These are phyloP conservation scores for Begonia peltatifolia DNA, from an alignment of 306 rosid species.

Conservation along the genomic window DNA sequence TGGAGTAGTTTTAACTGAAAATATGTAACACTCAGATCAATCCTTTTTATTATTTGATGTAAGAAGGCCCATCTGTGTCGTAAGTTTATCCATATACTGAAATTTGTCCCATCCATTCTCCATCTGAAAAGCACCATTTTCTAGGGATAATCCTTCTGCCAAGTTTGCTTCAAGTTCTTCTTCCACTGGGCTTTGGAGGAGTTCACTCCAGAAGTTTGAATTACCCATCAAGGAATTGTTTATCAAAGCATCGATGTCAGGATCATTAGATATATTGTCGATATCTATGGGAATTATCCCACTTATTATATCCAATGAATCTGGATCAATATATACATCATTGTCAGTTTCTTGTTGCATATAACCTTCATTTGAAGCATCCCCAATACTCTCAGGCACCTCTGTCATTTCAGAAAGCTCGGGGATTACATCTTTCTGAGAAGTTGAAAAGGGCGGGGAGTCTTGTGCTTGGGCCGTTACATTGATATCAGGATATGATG, in stretches of 20 bases:
- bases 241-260: slow-evolving; percentile 61
- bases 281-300: slow-evolving; percentile 45
- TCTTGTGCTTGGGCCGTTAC: slow-evolving; percentile 30
- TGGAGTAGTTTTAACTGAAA: no score
- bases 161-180: slow-evolving; percentile 36
- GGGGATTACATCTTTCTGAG: slow-evolving; percentile 37
- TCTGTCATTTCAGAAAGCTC: slow-evolving; percentile 48
- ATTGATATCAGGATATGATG: slow-evolving; percentile 27
- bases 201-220: slow-evolving; percentile 49
- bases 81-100: slow-evolving; percentile 57
- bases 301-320: slow-evolving; percentile 24
- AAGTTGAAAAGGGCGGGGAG: slow-evolving; percentile 23
- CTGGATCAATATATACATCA: slow-evolving; percentile 34
- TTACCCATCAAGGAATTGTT: slow-evolving; percentile 37
- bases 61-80: slow-evolving; percentile 85
- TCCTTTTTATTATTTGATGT: slow-evolving; percentile 42
- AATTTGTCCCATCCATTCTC: slow-evolving; percentile 58
- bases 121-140: slow-evolving; percentile 34
- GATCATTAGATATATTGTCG: slow-evolving; percentile 34
- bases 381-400: slow-evolving; percentile 28
- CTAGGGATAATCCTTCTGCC: slow-evolving; percentile 22
- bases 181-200: slow-evolving; percentile 30
- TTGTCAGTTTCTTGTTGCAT: slow-evolving; percentile 27
- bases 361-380: slow-evolving; percentile 34
- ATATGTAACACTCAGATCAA: slow-evolving; percentile 14